These are phyloP conservation scores for Kwoniella sp. DNA, from an alignment of 768 basidiomycete genomes.

Conservation along the genomic window DNA sequence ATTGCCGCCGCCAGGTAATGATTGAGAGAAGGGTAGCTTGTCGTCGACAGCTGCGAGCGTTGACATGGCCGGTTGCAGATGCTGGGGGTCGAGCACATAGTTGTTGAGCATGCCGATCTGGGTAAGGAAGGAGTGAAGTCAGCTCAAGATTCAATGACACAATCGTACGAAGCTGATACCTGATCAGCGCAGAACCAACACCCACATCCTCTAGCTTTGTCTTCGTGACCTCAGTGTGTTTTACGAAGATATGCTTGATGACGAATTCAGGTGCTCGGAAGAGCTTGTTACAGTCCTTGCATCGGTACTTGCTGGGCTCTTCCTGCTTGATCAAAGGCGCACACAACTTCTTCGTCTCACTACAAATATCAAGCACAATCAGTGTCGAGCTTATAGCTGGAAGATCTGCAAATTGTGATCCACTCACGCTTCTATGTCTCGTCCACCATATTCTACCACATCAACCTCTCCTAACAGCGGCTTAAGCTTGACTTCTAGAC, in stretches of 20 bases:
- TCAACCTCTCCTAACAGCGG: conserved; percentile 80
- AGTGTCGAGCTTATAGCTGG: background rate
- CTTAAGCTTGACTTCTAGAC: conserved; percentile 81
- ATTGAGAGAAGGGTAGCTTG: conserved; percentile 45
- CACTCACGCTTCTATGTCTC: conserved; percentile 82
- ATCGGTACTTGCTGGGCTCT: conserved; percentile 94
- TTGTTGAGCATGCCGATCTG: conserved; percentile 90
- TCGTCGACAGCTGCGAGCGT: conserved; percentile 54
- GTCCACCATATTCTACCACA: conserved; percentile 83
- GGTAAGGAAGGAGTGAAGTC: conserved; percentile 23
- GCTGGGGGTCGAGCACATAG: conserved; percentile 93
- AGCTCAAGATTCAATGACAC: background rate
- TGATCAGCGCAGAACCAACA: conserved; percentile 10
- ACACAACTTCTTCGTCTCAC: conserved; percentile 77
- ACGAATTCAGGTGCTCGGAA: conserved; percentile 98
- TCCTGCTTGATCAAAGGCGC: conserved; percentile 87
- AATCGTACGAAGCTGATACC: background rate
- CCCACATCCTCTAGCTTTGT: conserved; percentile 75
- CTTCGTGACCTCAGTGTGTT: conserved; percentile 84
- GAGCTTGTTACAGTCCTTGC: conserved; percentile 89
- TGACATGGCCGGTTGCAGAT: conserved; percentile 59
- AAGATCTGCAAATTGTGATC: no score
- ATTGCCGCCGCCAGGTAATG: background rate
- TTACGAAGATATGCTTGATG: conserved; percentile 94
- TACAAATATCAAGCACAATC: conserved; percentile 46